Conservation (phyloP, 2,329 filamentous ascomycete genomes). For the Hypoxylon sp. region DNA sequence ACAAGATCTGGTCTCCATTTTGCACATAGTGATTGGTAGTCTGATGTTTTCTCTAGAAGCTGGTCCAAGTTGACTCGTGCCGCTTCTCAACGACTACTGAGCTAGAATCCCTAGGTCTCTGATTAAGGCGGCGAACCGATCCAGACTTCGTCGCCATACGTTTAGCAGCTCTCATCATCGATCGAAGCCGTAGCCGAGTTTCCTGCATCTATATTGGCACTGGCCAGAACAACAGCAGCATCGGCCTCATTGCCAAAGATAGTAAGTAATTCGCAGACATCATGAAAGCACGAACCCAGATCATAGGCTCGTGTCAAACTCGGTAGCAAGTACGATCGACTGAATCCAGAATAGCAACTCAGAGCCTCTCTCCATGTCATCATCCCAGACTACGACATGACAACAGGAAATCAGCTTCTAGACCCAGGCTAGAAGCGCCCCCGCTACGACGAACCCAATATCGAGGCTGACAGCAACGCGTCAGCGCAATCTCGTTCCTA, state of each 20-base stretch:
- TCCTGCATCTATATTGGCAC: constrained; percentile 11
- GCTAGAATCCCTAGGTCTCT: too few relatives aligned
- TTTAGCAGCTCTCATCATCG: too few relatives aligned
- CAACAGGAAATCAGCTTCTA: constrained; percentile 3
- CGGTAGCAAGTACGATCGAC: background rate
- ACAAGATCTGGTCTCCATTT: background rate
- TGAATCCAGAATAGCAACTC: constrained; percentile 14
- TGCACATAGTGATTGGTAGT: constrained; percentile 9
- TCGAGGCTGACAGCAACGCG: constrained; percentile 7
- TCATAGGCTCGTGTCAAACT: constrained; percentile 3
- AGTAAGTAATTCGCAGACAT: constrained; percentile 20
- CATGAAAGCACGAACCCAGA: background rate
- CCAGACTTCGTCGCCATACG: too few relatives aligned
- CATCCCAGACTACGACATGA: background rate
- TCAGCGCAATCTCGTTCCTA: constrained; percentile 27
- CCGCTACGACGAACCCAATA: too few relatives aligned
- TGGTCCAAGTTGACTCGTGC: background rate
- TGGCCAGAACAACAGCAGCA: background rate
- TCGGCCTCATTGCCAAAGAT: constrained; percentile 15
- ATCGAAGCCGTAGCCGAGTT: background rate
- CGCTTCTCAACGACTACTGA: too few relatives aligned
- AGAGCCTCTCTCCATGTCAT: background rate
- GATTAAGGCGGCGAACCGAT: too few relatives aligned
- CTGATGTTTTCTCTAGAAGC: background rate
- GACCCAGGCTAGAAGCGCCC: constrained; percentile 1